Base-by-base conservation (phyloP, 495 filamentous ascomycete species). In the Penicillium salamii region DNA sequence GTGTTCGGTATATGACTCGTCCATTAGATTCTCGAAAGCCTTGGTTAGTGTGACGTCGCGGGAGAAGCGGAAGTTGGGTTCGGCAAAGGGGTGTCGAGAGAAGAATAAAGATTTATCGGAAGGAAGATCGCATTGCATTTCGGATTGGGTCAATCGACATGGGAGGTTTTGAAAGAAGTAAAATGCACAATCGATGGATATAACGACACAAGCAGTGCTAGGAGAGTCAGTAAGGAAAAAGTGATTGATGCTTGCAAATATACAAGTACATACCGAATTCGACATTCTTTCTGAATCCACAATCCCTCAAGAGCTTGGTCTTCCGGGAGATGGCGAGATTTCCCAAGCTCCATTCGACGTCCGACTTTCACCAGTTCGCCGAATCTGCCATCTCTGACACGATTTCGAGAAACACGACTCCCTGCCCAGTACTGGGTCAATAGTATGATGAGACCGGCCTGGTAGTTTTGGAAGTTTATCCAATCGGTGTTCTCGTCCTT, bases 341-440 rank as follows among this genome's bases (percentile, higher is more conserved):
- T 70, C 5, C 54, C 31, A n/a, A 76, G 65, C 5, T 52, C 61
- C 19, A 72, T 60, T 24, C 66, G 60, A n/a, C 72, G 71, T 7
- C 66, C 66, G 14, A 70, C 70, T 45, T 69, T 70, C 35, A 77
- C 54, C 6, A 77, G 52, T 50, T 72, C 66, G 44, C 64, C 65
- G 33, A 77, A 78, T 3, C 72, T 65, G 19, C 57, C 69, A 38
- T 77, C 74, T 68, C 75, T 72, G 0, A 66, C 70, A 3, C 76
- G 67, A 42, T 70, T 71, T 29, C 67, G 65, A 15, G 71, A 66
- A 0, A 58, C 49, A 1, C 53, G 66, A 42, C 58, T 66, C 9
- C 76, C 76, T 8, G 74, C 63, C 74, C 74, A 78, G 43, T 76
- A 77, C 43, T 78, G 76, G 12, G 61, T 60, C 7, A 72, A 49